Evolutionary conservation across 1,139 yeast genomes (phyloP).

Genomic region (Kluyveromyces marxianus): DNA sequence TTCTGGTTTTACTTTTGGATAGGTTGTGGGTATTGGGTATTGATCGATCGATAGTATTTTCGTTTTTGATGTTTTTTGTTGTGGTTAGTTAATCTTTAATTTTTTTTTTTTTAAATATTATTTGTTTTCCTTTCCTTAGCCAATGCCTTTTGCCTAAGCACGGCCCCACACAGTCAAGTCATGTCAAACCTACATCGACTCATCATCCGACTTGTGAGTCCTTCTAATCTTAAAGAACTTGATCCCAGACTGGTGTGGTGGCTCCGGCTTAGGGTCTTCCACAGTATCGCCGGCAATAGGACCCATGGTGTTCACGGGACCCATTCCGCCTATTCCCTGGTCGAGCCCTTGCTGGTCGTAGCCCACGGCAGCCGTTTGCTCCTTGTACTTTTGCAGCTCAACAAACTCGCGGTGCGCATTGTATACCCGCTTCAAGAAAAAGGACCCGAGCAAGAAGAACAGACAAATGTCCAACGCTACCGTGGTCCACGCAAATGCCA

Average conservation of each 20-base stretch:
- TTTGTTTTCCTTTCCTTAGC: no score
- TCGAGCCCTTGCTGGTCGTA: conserved; percentile 12
- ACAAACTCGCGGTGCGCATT: conserved; percentile 25
- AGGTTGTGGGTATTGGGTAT: no score
- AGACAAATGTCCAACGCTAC: conserved; percentile 46
- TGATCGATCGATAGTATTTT: no score
- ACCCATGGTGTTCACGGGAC: no score
- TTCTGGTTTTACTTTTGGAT: no score
- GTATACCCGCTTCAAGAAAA: conserved; percentile 38
- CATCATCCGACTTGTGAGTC: conserved; percentile 52
- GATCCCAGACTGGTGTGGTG: conserved; percentile 53
- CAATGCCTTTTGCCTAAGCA: no score
- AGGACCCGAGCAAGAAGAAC: conserved; percentile 49
- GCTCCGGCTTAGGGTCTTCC: conserved; percentile 23
- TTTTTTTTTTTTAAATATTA: no score
- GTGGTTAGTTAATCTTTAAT: no score
- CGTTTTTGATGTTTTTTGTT: no score
- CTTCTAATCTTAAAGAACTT: conserved; percentile 74
- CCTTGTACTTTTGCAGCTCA: conserved; percentile 17
- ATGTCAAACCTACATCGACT: no score
- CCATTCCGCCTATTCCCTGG: no score
- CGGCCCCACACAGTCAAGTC: no score
- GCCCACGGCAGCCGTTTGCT: conserved; percentile 15
- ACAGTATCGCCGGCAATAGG: conserved; percentile 15
- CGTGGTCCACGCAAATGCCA: conserved; percentile 68